A percentile compares a stretch with the other conserved stretches of the same genome.
Conservation (phyloP, 345 rosid genomes). For the Triadica sebifera region DNA sequence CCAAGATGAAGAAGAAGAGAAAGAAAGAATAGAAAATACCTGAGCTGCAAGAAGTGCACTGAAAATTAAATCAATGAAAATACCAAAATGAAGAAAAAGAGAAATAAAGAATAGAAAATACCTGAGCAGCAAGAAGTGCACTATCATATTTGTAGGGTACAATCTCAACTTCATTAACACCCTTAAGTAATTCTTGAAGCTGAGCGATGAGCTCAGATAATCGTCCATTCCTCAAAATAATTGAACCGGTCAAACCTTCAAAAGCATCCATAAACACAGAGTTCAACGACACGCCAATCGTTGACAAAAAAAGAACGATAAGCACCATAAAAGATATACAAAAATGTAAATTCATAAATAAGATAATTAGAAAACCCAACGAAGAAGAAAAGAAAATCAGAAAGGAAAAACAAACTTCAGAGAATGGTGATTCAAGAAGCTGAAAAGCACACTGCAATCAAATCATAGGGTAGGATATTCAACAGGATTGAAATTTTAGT, state of each 20-base stretch:
- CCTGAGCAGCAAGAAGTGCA: slow-evolving; percentile 77
- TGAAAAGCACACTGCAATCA: background rate
- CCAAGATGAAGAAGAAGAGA: no score
- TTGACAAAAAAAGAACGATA: background rate
- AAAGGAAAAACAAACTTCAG: background rate
- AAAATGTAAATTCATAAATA: background rate
- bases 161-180: slow-evolving; percentile 57
- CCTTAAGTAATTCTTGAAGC: slow-evolving; percentile 78
- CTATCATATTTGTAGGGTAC: slow-evolving; percentile 57
- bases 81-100: no score
- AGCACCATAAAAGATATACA: background rate
- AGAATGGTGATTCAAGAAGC: background rate
- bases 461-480: background rate
- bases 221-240: slow-evolving; percentile 64
- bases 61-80: no score
- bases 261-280: slow-evolving; percentile 13
- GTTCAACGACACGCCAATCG: background rate
- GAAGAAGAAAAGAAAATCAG: background rate
- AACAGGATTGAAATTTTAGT: background rate
- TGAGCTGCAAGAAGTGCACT: no score
- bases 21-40: no score
- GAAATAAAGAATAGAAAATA: slow-evolving; percentile 15
- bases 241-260: slow-evolving; percentile 70
- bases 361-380: background rate
- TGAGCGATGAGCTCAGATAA: slow-evolving; percentile 73